Base-by-base conservation (phyloP, 805 yeast genomes). In the Brettanomyces anomalus region DNA sequence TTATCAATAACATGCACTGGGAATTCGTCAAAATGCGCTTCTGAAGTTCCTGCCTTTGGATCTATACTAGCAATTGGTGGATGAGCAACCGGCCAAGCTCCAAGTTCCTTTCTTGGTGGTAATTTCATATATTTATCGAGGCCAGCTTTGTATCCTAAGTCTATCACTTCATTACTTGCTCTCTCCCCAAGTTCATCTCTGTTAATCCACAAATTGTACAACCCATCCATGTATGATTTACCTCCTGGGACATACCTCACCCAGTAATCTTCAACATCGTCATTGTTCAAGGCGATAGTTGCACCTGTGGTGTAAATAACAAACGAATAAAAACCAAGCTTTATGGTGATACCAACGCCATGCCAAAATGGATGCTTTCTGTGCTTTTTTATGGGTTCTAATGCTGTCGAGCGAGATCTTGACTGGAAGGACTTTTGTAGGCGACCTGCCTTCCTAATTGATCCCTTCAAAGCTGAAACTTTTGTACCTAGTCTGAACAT, bases 221-320 rank as follows among this genome's bases (percentile, higher is more conserved):
- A 64, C 7, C 57, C 52, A 42, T 76, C 74, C 26, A 81, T 70
- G 26, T 74, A 61, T 18, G 62, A 60, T 51, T 78, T 83, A 33
- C 79, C 85, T 40, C 72, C 68, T 16, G 93, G 93, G 37, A 81
- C 74, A 45, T 72, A 73, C 49, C 79, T 79, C 18, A 78, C 68
- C 59, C 79, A 81, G 37, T 67, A 49, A 50, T 81, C 85, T 50
- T 76, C 79, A 56, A 80, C 71, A 15, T 74, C 66, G 50, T 79
- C 83, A 54, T 70, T 70, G 47, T 73, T 64, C 26, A 77, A 64
- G 13, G 87, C 68, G 44, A 71, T 62, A 41, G 72, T 75, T n/a
- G 78, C 72, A 42, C 85, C 86, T 31, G 71, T 77, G 31, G 74
- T 77, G 50, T 79, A 81, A 20, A 74, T 41, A 4, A 55, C 43